Base-by-base conservation (phyloP, 2,329 filamentous ascomycete species). In the Dactylellina drechsleri region DNA sequence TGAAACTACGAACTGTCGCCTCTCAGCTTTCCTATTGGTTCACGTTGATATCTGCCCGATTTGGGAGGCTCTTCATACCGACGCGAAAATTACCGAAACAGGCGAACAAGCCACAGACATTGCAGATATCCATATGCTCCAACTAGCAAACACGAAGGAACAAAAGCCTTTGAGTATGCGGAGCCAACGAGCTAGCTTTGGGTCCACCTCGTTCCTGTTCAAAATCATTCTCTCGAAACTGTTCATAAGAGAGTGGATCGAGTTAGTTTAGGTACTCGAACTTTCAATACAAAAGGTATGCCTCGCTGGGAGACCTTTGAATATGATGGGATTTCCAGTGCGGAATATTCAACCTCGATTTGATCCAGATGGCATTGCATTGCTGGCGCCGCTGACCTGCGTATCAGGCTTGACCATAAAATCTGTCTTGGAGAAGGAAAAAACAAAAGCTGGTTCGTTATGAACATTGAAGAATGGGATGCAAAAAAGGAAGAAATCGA, bases 1-100 rank as follows among this genome's bases (percentile, higher is more conserved):
- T 68, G 71, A 68, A 68, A 75, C 64, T 10, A 20, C 18, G 57
- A 64, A 57, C 53, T 52, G 23, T 56, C 70, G 70, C 62, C 62
- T 67, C n/a, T 47, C 12, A n/a, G 16, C 50, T 12, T 41, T 54
- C n/a, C 60, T 40, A 74, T 74, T 74, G 70, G 62, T 50, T 52
- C 40, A 20, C 4, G 15, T 26, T 41, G 12, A 45, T 50, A 18
- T 52, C 41, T 61, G 56, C 40, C 49, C 54, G 54, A 66, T 5
- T 20, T 18, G 31, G 40, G 40, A 59, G 52, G 60, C 26, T 64
- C 61, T 53, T 59, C 45, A 20, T 26, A 43, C 56, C 52, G 26
- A 60, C 43, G 50, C 62, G 53, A 15, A n/a, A 40, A 20, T 28
- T 36, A n/a, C 50, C 20, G 4, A 54, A 54, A 54, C 26, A 26